Conservation (phyloP, 2,329 filamentous ascomycete genomes). For the Sporothrix globosa region DNA sequence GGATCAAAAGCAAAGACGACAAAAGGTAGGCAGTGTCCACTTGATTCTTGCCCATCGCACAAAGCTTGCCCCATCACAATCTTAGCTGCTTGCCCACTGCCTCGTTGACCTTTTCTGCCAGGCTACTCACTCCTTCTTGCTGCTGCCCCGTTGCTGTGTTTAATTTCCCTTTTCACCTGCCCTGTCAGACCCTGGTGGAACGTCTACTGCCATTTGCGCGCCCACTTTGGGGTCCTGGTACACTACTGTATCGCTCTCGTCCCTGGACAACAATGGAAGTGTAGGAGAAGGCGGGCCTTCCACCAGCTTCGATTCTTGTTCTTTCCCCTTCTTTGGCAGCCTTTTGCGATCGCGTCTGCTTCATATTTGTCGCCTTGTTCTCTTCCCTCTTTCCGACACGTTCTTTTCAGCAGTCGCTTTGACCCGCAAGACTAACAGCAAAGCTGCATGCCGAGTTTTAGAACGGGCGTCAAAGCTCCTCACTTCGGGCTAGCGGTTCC, state of each 20-base stretch:
- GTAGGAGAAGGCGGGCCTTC: slow-evolving; percentile 12
- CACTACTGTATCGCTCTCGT: background rate
- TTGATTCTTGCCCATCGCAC: slow-evolving; percentile 13
- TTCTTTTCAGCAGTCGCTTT: slow-evolving; percentile 10
- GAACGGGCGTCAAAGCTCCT: slow-evolving; percentile 20
- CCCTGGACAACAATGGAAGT: slow-evolving; percentile 10
- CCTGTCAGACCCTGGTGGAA: slow-evolving; percentile 6
- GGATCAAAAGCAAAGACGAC: slow-evolving; percentile 14
- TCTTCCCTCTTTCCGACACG: background rate
- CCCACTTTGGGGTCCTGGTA: background rate
- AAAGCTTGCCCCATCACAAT: slow-evolving; percentile 29
- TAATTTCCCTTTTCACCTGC: slow-evolving; percentile 10
- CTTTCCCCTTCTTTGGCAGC: background rate
- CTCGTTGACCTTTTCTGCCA: background rate
- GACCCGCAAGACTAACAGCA: slow-evolving; percentile 13
- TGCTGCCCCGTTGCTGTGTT: slow-evolving; percentile 1
- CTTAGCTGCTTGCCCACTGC: slow-evolving; percentile 16
- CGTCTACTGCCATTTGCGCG: background rate
- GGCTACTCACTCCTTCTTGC: background rate
- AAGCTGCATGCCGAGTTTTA: slow-evolving; percentile 20
- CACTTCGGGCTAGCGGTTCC: slow-evolving; percentile 17
- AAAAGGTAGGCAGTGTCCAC: slow-evolving; percentile 25
- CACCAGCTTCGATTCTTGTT: background rate
- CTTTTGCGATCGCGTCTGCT: background rate
- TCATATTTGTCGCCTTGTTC: background rate